Evolutionary conservation across 2,329 filamentous ascomycete species (phyloP).

Genomic region (Epichloe gansuensis): DNA sequence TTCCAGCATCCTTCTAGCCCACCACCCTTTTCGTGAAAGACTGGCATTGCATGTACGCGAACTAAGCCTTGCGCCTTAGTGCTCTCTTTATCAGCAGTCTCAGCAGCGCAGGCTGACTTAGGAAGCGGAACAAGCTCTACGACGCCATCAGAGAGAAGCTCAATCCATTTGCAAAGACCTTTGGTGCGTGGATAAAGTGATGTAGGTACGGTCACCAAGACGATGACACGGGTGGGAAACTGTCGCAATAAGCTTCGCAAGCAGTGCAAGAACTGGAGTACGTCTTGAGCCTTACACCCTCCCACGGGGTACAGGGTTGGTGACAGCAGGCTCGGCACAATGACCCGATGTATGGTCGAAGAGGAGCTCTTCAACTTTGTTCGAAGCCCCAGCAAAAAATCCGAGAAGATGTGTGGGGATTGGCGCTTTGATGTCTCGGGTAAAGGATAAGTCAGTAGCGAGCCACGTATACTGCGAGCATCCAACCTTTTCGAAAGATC

Average conservation of each 20-base stretch:
- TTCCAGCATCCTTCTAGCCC: conserved; percentile 54
- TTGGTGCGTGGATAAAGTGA: conserved; percentile 65
- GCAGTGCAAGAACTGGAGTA: conserved; percentile 71
- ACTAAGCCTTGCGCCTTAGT: conserved; percentile 70
- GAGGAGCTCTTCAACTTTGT: conserved; percentile 43
- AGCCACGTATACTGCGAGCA: conserved; percentile 33
- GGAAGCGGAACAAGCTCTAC: conserved; percentile 65
- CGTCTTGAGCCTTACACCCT: conserved; percentile 53
- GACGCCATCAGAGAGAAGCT: conserved; percentile 73
- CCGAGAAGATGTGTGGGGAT: conserved; percentile 33
- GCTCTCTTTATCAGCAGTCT: conserved; percentile 44
- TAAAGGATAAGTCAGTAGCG: conserved; percentile 35
- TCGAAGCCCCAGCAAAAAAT: conserved; percentile 48
- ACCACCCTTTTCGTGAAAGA: conserved; percentile 80
- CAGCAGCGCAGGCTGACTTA: conserved; percentile 41
- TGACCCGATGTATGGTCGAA: conserved; percentile 59
- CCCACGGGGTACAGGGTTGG: conserved; percentile 69
- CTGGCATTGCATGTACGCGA: conserved; percentile 67
- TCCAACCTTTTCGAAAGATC: conserved; percentile 54
- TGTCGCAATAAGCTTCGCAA: conserved; percentile 63
- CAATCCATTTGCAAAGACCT: conserved; percentile 74
- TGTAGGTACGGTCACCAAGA: conserved; percentile 64
- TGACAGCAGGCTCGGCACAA: conserved; percentile 76
- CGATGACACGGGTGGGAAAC: conserved; percentile 51
- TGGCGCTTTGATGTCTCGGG: conserved; percentile 22